These are phyloP conservation scores for Pseudoturritis turrita DNA, from an alignment of 345 rosid genomes.

Conservation along the genomic window DNA sequence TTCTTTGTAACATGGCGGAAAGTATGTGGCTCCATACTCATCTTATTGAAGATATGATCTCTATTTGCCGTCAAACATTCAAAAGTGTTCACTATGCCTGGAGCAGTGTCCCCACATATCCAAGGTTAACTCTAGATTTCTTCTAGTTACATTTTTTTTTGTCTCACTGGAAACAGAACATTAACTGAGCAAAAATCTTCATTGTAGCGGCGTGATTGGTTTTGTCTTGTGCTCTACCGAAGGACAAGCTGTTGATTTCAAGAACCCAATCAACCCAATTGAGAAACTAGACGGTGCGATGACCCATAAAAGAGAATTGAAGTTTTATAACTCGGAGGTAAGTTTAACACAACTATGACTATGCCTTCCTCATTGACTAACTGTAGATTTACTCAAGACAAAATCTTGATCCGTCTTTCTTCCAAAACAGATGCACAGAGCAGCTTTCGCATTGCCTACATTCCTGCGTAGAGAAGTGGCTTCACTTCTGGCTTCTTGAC, in stretches of 20 bases:
- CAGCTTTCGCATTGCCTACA: conserved; percentile 83
- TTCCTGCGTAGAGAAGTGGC: conserved; percentile 78
- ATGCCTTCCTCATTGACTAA: background rate
- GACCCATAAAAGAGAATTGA: conserved; percentile 58
- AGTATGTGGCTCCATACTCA: conserved; percentile 99
- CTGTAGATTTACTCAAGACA: background rate
- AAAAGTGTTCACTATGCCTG: conserved; percentile 91
- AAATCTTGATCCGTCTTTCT: background rate
- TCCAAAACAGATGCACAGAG: conserved; percentile 66
- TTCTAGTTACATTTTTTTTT: background rate
- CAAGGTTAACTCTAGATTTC: conserved; percentile 50
- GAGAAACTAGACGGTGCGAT: conserved; percentile 75
- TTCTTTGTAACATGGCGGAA: conserved; percentile 96
- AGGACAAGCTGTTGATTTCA: conserved; percentile 76
- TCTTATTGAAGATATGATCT: conserved; percentile 79
- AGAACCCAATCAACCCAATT: conserved; percentile 81
- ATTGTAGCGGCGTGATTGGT: conserved; percentile 85
- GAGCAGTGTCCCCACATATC: conserved; percentile 96
- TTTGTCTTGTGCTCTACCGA: conserved; percentile 76
- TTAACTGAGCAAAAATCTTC: background rate
- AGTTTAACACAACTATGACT: background rate
- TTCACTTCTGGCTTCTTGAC: conserved; percentile 33
- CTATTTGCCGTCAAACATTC: conserved; percentile 68
- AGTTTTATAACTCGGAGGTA: conserved; percentile 87
- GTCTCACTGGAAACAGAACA: background rate